These are phyloP conservation scores for Pseudopithomyces chartarum DNA, from an alignment of 2,329 filamentous ascomycete species.

Conservation along the genomic window DNA sequence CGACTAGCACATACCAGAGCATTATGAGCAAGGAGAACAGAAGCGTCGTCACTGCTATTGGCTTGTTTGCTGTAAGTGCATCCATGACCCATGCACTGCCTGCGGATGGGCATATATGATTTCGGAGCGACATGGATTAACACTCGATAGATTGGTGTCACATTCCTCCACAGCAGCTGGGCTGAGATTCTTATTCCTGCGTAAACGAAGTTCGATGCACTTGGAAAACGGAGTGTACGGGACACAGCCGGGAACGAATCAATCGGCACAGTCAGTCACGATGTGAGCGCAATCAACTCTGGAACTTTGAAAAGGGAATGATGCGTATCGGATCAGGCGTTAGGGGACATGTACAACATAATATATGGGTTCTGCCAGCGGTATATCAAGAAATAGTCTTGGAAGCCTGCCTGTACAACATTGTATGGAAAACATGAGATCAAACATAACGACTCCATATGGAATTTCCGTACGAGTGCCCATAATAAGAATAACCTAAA, in stretches of 20 bases:
- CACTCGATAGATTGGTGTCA: slow-evolving; percentile 51
- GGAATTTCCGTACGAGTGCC: not conserved
- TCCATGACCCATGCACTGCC: not conserved
- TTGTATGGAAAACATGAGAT: not conserved
- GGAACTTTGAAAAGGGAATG: not conserved
- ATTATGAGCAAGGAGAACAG: slow-evolving; percentile 56
- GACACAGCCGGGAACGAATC: no score
- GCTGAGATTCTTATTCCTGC: slow-evolving; percentile 56
- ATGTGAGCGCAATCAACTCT: not conserved
- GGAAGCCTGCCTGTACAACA: not conserved
- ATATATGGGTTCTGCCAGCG: not conserved
- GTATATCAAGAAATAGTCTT: not conserved
- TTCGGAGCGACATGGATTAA: slow-evolving; percentile 21
- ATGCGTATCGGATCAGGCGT: slow-evolving; percentile 4
- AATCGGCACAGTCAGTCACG: not conserved
- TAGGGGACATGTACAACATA: slow-evolving; percentile 1
- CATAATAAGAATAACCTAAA: no score
- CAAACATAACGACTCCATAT: not conserved
- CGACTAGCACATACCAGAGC: slow-evolving; percentile 44
- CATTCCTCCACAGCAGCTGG: slow-evolving; percentile 60
- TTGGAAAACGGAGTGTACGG: not conserved
- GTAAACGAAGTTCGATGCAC: slow-evolving; percentile 35
- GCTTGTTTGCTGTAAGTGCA: slow-evolving; percentile 56
- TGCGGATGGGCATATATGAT: not conserved
- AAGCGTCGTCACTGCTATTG: slow-evolving; percentile 53